Conservation (phyloP, 495 filamentous ascomycete genomes). For the Aspergillus nanangensis region DNA sequence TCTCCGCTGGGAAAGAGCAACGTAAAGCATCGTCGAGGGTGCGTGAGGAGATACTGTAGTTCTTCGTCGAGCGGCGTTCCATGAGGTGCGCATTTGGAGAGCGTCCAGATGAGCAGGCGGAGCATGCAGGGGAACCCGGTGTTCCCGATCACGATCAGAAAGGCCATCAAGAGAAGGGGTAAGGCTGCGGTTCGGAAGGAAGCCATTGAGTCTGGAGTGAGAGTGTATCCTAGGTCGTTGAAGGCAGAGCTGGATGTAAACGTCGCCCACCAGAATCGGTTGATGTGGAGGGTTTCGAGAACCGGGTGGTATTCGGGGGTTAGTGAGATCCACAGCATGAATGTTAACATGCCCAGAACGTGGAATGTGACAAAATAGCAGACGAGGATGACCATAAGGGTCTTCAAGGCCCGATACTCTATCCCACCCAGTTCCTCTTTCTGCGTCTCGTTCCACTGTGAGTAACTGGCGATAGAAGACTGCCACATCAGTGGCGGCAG, state of each 20-base stretch:
- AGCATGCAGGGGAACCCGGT: constrained; percentile 88
- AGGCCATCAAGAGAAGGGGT: constrained; percentile 64
- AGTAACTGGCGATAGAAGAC: constrained; percentile 16
- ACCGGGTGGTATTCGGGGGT: constrained; percentile 46
- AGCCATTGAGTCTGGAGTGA: constrained; percentile 83
- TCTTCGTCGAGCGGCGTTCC: constrained; percentile 69
- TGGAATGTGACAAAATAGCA: constrained; percentile 67
- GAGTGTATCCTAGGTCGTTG: constrained; percentile 74
- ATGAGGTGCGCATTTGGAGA: constrained; percentile 46
- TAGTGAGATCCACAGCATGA: constrained; percentile 67
- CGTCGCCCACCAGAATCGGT: constrained; percentile 73
- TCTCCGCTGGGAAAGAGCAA: constrained; percentile 74
- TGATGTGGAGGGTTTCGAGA: constrained; percentile 49
- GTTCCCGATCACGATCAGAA: constrained; percentile 81
- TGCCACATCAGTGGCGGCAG: constrained; percentile 16
- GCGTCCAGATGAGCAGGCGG: constrained; percentile 74
- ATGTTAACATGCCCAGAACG: constrained; percentile 57
- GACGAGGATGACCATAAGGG: constrained; percentile 63
- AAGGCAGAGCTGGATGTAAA: constrained; percentile 77
- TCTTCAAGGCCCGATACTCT: constrained; percentile 81
- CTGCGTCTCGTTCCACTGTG: constrained; percentile 55
- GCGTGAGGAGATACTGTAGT: constrained; percentile 76
- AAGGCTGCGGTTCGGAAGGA: constrained; percentile 68
- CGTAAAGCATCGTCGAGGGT: constrained; percentile 86
- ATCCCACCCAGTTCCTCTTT: constrained; percentile 86